Evolutionary conservation across 768 basidiomycete genomes (phyloP).

Genomic region (Boletus vinaceobasis): DNA sequence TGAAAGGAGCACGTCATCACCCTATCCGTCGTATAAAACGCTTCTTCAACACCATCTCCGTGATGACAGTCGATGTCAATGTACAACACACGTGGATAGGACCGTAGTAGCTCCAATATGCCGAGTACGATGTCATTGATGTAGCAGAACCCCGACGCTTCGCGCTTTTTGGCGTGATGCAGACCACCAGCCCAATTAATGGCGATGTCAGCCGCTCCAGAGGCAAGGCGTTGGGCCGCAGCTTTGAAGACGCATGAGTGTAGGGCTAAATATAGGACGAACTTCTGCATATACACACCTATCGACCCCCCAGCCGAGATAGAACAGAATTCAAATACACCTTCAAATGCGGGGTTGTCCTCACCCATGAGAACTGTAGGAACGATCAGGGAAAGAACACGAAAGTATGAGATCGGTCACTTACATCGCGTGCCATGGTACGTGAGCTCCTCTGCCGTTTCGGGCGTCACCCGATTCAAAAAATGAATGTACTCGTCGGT

Average conservation of each 20-base stretch:
- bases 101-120: constrained; percentile 89
- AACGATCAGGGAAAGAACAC: background rate
- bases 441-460: constrained; percentile 83
- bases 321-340: constrained; percentile 94
- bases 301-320: constrained; percentile 96
- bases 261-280: background rate
- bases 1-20: constrained; percentile 98
- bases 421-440: constrained; percentile 82
- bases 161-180: constrained; percentile 99
- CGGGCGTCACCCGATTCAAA: constrained; percentile 82
- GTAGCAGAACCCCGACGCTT: constrained; percentile 98
- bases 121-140: constrained; percentile 97
- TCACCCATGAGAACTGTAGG: constrained; percentile 65
- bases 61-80: constrained; percentile 99
- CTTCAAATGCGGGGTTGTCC: constrained; percentile 96
- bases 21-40: constrained; percentile 94
- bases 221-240: constrained; percentile 75
- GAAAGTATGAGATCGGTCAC: constrained; percentile 20
- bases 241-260: constrained; percentile 38
- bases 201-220: constrained; percentile 75
- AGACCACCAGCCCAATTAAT: constrained; percentile 99
- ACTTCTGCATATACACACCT: constrained; percentile 44
- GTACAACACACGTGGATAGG: constrained; percentile 84
- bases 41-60: constrained; percentile 98
- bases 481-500: constrained; percentile 99